These are phyloP conservation scores for Glycine tomentella DNA, from an alignment of 306 rosid species.

Conservation along the genomic window DNA sequence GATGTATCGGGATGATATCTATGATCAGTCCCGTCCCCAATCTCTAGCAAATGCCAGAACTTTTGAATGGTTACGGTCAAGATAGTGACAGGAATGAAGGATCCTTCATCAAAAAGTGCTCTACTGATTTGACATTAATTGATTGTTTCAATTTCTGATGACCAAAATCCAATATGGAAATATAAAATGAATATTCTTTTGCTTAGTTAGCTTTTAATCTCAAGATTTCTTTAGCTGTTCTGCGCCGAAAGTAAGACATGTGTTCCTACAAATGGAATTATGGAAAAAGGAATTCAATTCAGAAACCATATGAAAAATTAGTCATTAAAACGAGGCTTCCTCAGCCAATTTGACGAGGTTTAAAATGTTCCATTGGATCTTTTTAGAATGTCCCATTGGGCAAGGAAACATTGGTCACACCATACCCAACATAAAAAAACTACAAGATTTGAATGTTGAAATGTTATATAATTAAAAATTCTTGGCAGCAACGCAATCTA, in stretches of 20 bases:
- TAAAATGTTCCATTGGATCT: conserved; percentile 1
- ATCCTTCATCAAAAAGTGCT: conserved; percentile 25
- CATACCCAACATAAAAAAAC: background rate
- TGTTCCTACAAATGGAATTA: conserved; percentile 63
- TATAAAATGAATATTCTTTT: conserved; percentile 21
- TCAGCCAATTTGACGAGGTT: conserved; percentile 9
- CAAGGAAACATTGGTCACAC: background rate
- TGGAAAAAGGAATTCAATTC: conserved; percentile 43
- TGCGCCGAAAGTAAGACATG: conserved; percentile 87
- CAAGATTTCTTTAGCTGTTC: conserved; percentile 88
- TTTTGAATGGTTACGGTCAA: conserved; percentile 40
- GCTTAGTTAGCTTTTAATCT: conserved; percentile 79
- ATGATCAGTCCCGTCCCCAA: conserved; percentile 12
- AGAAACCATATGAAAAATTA: conserved; percentile 22
- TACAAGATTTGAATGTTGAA: conserved; percentile 7
- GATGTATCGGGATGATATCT: background rate
- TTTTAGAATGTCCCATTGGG: conserved; percentile 8
- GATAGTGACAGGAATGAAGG: conserved; percentile 23
- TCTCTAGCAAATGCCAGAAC: conserved; percentile 22
- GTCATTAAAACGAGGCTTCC: background rate
- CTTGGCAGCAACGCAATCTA: background rate
- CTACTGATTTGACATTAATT: conserved; percentile 22
- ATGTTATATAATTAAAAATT: background rate
- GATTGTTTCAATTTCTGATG: conserved; percentile 24
- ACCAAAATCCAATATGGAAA: background rate